A percentile compares a stretch with the other conserved stretches of the same genome.
phyloP scores from a whole-genome alignment of 176 grass and related monocot species.

The Musa beccarii region DNA sequence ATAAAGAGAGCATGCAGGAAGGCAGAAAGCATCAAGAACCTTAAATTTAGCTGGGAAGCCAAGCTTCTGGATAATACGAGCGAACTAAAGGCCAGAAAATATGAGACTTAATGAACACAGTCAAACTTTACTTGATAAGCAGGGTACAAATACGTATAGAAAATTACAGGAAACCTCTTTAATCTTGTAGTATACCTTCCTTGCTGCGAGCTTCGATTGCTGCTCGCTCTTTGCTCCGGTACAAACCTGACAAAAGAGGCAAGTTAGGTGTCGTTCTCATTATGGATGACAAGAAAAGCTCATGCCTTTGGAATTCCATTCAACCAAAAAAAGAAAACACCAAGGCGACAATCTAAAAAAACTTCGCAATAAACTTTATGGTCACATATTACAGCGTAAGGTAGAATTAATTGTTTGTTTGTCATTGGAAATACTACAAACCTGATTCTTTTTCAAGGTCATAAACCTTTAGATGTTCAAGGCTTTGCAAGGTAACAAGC shows the following conservation, averaged over 20 bases:
- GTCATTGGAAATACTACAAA: too few species aligned
- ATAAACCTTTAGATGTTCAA: too few species aligned
- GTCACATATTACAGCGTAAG: too few species aligned
- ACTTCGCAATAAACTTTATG: too few species aligned
- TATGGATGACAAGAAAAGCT: not conserved
- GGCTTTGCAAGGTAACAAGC: too few species aligned
- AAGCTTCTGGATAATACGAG: slow-evolving; percentile 92
- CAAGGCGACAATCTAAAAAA: too few species aligned
- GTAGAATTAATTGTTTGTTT: too few species aligned
- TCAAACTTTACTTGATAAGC: too few species aligned
- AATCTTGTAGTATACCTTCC: slow-evolving; percentile 41
- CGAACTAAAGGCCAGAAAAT: slow-evolving; percentile 52
- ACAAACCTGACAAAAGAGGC: slow-evolving; percentile 47
- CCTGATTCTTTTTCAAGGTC: too few species aligned
- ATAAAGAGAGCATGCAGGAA: not conserved
- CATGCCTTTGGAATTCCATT: too few species aligned
- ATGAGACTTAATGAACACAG: not conserved
- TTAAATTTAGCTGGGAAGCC: slow-evolving; percentile 92
- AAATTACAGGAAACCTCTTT: not conserved
- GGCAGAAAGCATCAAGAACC: slow-evolving; percentile 32
- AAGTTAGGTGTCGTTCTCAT: not conserved
- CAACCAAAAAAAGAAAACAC: too few species aligned
- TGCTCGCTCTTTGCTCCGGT: slow-evolving; percentile 90
- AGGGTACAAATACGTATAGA: not conserved
- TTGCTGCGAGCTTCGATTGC: slow-evolving; percentile 85